Evolutionary conservation across 2,329 filamentous ascomycete species (phyloP), one percentile per base, ranked within the genome.

Genomic region (Rhexocercosporidium sp.): DNA sequence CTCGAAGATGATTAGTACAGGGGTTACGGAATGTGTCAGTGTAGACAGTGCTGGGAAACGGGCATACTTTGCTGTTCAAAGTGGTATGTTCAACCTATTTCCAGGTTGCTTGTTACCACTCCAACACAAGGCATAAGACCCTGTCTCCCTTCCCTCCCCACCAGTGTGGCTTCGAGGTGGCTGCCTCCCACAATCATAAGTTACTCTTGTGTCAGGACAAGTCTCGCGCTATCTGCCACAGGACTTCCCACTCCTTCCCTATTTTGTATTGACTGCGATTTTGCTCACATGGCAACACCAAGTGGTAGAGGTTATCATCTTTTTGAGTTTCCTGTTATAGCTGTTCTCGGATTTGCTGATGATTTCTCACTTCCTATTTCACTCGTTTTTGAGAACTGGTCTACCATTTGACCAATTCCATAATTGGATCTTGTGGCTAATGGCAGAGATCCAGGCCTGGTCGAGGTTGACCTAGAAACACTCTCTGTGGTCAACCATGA

Each of bases 41-140:
- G 86, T 97, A 57, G 90, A 96, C 79, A 91, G 86, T 73, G 78
- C 82, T 53, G 82, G 83, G 41, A 84, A 89, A 73, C 86, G 86
- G 74, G 94, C 90, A 14, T 97, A 93, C 78, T 90, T 97, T 78
- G 93, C 93, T 2, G 88, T 96, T 12, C 90, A 92, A 64, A 90
- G 90, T 75, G 82, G 87, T 88, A 78, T 79, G 86, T 71, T 16
- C 18, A 53, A 54, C 57, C 57, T 12, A 22, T 29, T 64, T 59
- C 39, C 27, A 39, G 31, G 18, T 41, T 54, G n/a, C 44, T 31
- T 22, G 12, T 37, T 37, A 20, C 39, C 9, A 27, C 34, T 22
- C 3, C 8, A 39, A 18, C 20, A 51, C 20, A 41, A 20, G 44
- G 16, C 14, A 8, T n/a, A 20, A 31, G n/a, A n/a, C n/a, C 34